Evolutionary conservation across 768 basidiomycete genomes (phyloP), one percentile per base, ranked within the genome.

Genomic region (Hericium coralloides): DNA sequence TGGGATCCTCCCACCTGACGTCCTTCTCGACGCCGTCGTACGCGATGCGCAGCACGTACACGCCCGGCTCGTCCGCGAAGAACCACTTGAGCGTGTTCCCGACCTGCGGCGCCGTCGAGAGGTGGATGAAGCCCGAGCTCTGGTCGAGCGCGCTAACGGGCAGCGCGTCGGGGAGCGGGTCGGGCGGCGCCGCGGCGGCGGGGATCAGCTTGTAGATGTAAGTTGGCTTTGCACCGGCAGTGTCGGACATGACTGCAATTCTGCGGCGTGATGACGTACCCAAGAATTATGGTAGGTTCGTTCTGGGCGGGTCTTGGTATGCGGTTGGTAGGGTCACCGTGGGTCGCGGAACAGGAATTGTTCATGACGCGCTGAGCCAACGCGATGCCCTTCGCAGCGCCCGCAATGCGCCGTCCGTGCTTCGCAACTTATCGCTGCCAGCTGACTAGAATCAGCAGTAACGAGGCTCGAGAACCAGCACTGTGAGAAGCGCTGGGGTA

Each of bases 191-290:
- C 9, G 73, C 60, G 9, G 74, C 69, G 39, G 71, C 63, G 12
- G 76, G 71, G 36, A 84, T 67, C 58, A 87, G 76, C 62, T 85
- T 87, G 73, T 85, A 87, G 59, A 86, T 53, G 67, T 82, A 83
- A 2, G 71, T 76, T 4, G 81, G 84, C 38, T 61, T 56, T 17
- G 57, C 41, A 52, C 53, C 54, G 37, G 52, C 52, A 3, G 49
- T 47, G 26, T 31, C 26, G 26, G 26, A 31, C 26, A 31, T 31
- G 26, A 31, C 8, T 31, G 26, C 5, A 4, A 8, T 31, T 31
- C 4, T 31, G 8, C 8, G 26, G 26, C 26, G 26, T 31, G 1
- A 31, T 31, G 26, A 8, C 4, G 26, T 31, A 8, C 4, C 26
- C 26, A 31, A 31, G 26, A 31, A 4, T 31, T 31, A 31, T 31